These are phyloP conservation scores for Agapanthus africanus DNA, from an alignment of 106 monocot genomes.

Conservation along the genomic window DNA sequence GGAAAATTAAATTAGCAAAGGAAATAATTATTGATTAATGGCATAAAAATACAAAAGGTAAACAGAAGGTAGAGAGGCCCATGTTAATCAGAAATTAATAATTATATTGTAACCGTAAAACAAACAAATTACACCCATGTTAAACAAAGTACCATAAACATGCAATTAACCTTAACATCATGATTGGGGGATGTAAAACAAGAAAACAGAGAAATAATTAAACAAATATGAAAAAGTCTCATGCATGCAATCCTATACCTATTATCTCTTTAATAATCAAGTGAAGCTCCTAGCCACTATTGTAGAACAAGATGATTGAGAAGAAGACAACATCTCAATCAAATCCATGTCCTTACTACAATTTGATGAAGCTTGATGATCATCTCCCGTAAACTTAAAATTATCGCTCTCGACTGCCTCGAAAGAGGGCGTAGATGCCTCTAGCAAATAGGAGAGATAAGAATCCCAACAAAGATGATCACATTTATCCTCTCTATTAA, in stretches of 20 bases:
- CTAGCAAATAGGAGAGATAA: slow-evolving; percentile 4
- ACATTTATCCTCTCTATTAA: not conserved
- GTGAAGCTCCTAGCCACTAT: slow-evolving; percentile 4
- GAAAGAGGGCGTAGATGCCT: slow-evolving; percentile 5
- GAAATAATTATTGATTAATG: too few relatives aligned
- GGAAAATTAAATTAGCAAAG: too few relatives aligned
- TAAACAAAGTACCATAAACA: not conserved
- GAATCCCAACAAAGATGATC: slow-evolving; percentile 2
- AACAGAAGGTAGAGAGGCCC: too few relatives aligned
- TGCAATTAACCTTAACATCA: not conserved
- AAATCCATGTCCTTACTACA: slow-evolving; percentile 17
- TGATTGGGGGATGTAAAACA: not conserved
- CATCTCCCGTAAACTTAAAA: not conserved
- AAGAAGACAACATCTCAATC: slow-evolving; percentile 14
- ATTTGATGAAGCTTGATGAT: not conserved
- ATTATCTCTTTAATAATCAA: not conserved
- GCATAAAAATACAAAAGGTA: too few relatives aligned
- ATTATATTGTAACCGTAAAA: too few relatives aligned
- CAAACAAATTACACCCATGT: too few relatives aligned
- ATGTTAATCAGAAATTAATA: too few relatives aligned
- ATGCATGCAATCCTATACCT: not conserved
- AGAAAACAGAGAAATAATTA: not conserved
- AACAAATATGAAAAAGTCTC: not conserved
- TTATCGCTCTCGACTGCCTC: slow-evolving; percentile 8
- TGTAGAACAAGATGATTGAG: slow-evolving; percentile 3